A percentile compares a stretch with the other conserved stretches of the same genome.
Evolutionary conservation across 768 basidiomycete species (phyloP).

Genomic region (Fistulinella prunicolor): DNA sequence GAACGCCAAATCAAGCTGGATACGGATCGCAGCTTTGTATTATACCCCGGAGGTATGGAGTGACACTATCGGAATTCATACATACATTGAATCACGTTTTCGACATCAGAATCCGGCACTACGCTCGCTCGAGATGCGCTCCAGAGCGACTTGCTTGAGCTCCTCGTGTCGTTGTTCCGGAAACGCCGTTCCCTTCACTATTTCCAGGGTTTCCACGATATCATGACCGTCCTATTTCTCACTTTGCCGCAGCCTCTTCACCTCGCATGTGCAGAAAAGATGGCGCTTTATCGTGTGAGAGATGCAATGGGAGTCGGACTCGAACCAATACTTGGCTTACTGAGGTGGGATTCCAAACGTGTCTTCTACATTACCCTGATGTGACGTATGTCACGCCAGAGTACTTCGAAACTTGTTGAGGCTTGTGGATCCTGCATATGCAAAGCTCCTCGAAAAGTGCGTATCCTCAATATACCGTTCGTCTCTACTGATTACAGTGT

Average conservation of each 20-base stretch:
- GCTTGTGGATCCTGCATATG: conserved; percentile 66
- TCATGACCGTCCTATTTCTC: conserved; percentile 78
- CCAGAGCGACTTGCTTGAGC: conserved; percentile 62
- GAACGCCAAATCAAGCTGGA: conserved; percentile 87
- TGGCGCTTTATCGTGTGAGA: conserved; percentile 46
- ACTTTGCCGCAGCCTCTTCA: conserved; percentile 64
- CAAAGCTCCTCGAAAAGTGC: conserved; percentile 65
- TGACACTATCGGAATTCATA: conserved; percentile 10
- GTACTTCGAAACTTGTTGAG: conserved; percentile 72
- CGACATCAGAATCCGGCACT: conserved; percentile 17
- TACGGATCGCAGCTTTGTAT: conserved; percentile 89
- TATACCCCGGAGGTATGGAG: conserved; percentile 80
- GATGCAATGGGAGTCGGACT: conserved; percentile 87
- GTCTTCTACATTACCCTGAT: neutral
- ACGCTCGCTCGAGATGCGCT: conserved; percentile 44
- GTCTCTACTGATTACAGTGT: neutral
- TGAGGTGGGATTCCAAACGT: conserved; percentile 46
- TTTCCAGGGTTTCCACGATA: conserved; percentile 94
- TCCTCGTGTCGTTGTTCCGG: conserved; percentile 75
- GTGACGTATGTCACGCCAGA: conserved; percentile 34
- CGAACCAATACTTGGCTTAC: conserved; percentile 78
- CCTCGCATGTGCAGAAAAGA: conserved; percentile 46
- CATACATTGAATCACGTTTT: conserved; percentile 5
- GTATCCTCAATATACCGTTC: conserved; percentile 15
- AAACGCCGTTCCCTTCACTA: conserved; percentile 72